phyloP scores from a whole-genome alignment of 2,329 filamentous ascomycete species.

The Celoporthe dispersa region DNA sequence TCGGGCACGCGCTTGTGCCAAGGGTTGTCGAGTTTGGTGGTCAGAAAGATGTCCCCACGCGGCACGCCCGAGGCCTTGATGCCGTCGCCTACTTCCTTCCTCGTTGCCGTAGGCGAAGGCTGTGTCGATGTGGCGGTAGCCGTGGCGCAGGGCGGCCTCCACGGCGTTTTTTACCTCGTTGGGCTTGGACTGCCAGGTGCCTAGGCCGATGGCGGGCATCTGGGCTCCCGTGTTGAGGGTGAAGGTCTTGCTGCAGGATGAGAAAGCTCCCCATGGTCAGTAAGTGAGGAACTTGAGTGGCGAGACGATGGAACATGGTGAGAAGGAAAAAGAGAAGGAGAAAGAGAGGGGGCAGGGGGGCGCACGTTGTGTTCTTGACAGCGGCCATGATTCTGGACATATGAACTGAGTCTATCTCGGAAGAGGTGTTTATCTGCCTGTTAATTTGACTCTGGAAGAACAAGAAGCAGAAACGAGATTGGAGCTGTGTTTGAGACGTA shows the following conservation, averaged over 20 bases:
- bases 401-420: not conserved
- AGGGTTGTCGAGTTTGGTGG: constrained; percentile 75
- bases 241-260: constrained; percentile 54
- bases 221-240: constrained; percentile 77
- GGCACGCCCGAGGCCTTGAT: constrained; percentile 67
- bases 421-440: not conserved
- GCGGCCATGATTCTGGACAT: constrained; percentile 37
- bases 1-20: constrained; percentile 73
- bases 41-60: constrained; percentile 71
- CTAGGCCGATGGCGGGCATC: constrained; percentile 77
- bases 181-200: constrained; percentile 78
- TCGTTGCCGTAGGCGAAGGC: constrained; percentile 81
- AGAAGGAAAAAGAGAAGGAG: not conserved
- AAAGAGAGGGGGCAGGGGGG: not conserved
- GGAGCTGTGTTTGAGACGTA: not conserved
- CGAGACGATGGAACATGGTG: not conserved
- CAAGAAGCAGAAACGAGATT: not conserved
- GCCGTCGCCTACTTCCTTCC: constrained; percentile 66
- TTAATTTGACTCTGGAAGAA: too few relatives aligned
- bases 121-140: constrained; percentile 79
- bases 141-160: constrained; percentile 66
- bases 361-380: constrained; percentile 36
- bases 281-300: not conserved
- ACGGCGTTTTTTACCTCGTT: constrained; percentile 73
- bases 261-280: not conserved